Evolutionary conservation across 495 filamentous ascomycete species (phyloP).

Genomic region (Extremus antarcticus): DNA sequence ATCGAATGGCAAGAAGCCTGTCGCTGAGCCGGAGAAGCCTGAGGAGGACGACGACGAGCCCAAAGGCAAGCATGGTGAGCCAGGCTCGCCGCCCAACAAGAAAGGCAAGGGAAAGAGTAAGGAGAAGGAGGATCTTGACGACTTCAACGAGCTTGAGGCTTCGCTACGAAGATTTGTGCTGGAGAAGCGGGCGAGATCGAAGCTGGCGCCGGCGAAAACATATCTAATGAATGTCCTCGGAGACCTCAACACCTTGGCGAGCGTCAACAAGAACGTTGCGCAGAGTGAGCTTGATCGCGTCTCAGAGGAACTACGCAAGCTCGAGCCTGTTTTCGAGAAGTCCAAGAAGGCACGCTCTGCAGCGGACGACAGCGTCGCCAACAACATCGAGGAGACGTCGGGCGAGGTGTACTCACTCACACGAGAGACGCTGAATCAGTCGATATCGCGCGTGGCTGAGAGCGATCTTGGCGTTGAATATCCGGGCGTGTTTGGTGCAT

Average conservation of each 20-base stretch:
- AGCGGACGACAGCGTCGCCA: slow-evolving; percentile 69
- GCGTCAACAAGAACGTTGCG: slow-evolving; percentile 78
- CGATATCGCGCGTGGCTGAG: slow-evolving; percentile 66
- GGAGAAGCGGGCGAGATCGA: slow-evolving; percentile 88
- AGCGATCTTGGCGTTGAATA: slow-evolving; percentile 72
- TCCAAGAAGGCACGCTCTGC: slow-evolving; percentile 74
- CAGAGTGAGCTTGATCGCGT: slow-evolving; percentile 79
- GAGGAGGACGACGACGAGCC: slow-evolving; percentile 40
- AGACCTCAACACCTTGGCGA: slow-evolving; percentile 70
- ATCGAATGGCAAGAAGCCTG: slow-evolving; percentile 19
- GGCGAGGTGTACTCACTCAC: slow-evolving; percentile 76
- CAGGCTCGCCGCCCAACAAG: slow-evolving; percentile 46
- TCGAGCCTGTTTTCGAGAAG: slow-evolving; percentile 75
- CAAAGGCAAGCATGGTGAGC: slow-evolving; percentile 35
- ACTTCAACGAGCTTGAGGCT: slow-evolving; percentile 81
- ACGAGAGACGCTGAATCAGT: slow-evolving; percentile 54
- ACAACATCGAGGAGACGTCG: slow-evolving; percentile 72
- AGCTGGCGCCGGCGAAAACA: slow-evolving; percentile 89
- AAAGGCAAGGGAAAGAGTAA: slow-evolving; percentile 75
- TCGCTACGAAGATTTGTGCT: slow-evolving; percentile 88
- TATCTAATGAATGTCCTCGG: slow-evolving; percentile 90
- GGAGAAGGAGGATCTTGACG: slow-evolving; percentile 71
- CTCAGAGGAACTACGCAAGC: slow-evolving; percentile 61
- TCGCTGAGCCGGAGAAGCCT: slow-evolving; percentile 42
- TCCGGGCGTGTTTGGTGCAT: slow-evolving; percentile 71